Evolutionary conservation across 345 rosid genomes (phyloP), one percentile per base, ranked within the genome.

Genomic region (Pistacia integerrima): DNA sequence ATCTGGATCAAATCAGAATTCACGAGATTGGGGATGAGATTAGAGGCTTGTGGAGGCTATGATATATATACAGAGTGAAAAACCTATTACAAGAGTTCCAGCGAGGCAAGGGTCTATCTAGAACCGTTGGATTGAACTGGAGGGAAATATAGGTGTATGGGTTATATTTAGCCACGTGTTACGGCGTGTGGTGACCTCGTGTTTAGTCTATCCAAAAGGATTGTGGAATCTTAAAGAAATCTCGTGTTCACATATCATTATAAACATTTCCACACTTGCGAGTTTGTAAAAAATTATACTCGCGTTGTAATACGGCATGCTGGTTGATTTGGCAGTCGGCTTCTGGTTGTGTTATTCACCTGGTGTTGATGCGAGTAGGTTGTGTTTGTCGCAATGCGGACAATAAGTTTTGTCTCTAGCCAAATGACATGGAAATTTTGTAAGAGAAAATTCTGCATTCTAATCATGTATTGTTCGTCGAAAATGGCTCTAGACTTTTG

Each of bases 171-270:
- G 22, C 22, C 93, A 85, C 81, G 80, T 81, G 78, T 28, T 16
- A 16, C 1, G 79, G 92, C 97, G 90, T 89, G 97, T 92, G 97
- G 89, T 11, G 73, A 55, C 64, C 97, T 83, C 92, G 88, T 90
- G 97, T 74, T 41, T 68, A 88, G 76, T 57, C 46, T 49, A 78
- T 41, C 75, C 73, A 84, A 73, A 65, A 63, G 55, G 84, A 36
- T 36, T 30, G 74, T 11, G 65, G 79, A 72, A 76, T 28, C 52
- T 59, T 71, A 35, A 38, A 58, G 14, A 69, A 35, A 69, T 7
- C 20, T 10, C 2, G 61, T 41, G 46, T 73, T 73, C 76, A 73
- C 69, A 73, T 3, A 17, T 11, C 16, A n/a, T 44, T 36, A 9
- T 57, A 58, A 14, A 18, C n/a, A 2, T 17, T 8, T 1, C 1